Percentiles rank a stretch among this genome's conserved stretches.
phyloP scores from a whole-genome alignment of 208 protist species.

The Hexamita inflata region DNA sequence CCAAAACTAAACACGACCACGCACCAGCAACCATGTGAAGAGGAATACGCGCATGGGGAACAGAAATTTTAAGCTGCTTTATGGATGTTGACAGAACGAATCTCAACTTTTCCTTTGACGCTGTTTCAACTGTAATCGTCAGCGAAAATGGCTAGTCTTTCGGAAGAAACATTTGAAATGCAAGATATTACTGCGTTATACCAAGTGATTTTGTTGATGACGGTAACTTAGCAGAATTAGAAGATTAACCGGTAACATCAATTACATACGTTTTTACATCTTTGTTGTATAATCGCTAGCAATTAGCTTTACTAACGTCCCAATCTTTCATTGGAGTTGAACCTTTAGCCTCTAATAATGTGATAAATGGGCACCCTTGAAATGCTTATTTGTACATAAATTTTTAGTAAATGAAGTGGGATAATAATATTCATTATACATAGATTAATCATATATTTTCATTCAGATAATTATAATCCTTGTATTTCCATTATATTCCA shows the following conservation, averaged over 20 bases:
- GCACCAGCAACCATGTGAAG: constrained; percentile 12
- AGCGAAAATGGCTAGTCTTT: constrained; percentile 20
- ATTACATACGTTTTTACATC: constrained; percentile 25
- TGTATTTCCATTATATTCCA: no score
- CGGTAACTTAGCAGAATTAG: background rate
- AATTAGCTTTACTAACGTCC: constrained; percentile 5
- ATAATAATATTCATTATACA: background rate
- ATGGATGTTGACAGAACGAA: background rate
- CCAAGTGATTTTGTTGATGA: background rate
- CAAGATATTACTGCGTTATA: background rate
- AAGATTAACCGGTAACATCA: background rate
- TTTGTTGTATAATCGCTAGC: constrained; percentile 5
- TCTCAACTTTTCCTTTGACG: background rate
- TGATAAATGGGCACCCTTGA: background rate
- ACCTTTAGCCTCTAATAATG: constrained; percentile 9
- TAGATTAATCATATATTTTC: background rate
- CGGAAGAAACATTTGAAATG: background rate
- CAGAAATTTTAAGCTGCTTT: background rate
- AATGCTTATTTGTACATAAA: constrained; percentile 20
- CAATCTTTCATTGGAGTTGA: background rate
- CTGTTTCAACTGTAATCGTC: background rate
- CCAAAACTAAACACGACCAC: constrained; percentile 4
- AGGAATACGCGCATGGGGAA: constrained; percentile 5
- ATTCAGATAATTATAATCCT: no score
- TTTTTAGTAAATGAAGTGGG: background rate